Conservation (phyloP, 2,329 filamentous ascomycete genomes). For the Ophiocordyceps polyrhachis-furcata region DNA sequence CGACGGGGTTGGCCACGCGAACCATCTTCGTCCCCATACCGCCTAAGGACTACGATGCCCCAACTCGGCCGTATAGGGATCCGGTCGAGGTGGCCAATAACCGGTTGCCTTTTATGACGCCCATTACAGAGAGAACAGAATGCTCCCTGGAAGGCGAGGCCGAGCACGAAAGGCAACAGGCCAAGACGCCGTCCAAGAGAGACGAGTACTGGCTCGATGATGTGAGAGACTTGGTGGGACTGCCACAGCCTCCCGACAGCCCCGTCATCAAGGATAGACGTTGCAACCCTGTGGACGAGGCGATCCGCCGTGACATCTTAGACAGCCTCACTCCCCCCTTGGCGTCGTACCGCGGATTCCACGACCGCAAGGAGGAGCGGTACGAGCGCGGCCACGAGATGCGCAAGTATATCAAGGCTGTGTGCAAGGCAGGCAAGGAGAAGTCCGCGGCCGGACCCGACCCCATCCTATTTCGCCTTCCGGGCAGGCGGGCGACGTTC, state of each 20-base stretch:
- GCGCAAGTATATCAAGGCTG: constrained; percentile 57
- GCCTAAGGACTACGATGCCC: constrained; percentile 71
- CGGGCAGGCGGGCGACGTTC: constrained; percentile 47
- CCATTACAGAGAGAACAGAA: constrained; percentile 91
- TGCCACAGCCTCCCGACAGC: constrained; percentile 33
- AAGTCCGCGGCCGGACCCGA: constrained; percentile 38
- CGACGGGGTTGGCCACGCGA: constrained; percentile 20
- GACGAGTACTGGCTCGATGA: constrained; percentile 8
- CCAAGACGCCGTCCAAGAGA: constrained; percentile 61
- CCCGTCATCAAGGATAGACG: constrained; percentile 66
- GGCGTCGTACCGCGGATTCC: constrained; percentile 58
- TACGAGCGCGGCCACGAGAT: constrained; percentile 58
- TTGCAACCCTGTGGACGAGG: constrained; percentile 79
- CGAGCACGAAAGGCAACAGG: constrained; percentile 34
- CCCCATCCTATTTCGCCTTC: constrained; percentile 49
- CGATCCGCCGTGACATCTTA: constrained; percentile 56
- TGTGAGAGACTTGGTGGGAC: constrained; percentile 12
- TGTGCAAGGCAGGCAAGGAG: constrained; percentile 41
- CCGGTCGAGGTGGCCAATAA: constrained; percentile 68
- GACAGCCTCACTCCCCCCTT: constrained; percentile 55
- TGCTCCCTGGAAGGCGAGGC: constrained; percentile 56
- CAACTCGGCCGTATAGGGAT: constrained; percentile 64
- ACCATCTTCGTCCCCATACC: constrained; percentile 61
- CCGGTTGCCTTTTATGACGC: constrained; percentile 93
- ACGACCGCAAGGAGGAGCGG: constrained; percentile 45